Conservation (phyloP, 1,284 basidiomycete species). For the Cutaneotrichosporon daszewskae region DNA sequence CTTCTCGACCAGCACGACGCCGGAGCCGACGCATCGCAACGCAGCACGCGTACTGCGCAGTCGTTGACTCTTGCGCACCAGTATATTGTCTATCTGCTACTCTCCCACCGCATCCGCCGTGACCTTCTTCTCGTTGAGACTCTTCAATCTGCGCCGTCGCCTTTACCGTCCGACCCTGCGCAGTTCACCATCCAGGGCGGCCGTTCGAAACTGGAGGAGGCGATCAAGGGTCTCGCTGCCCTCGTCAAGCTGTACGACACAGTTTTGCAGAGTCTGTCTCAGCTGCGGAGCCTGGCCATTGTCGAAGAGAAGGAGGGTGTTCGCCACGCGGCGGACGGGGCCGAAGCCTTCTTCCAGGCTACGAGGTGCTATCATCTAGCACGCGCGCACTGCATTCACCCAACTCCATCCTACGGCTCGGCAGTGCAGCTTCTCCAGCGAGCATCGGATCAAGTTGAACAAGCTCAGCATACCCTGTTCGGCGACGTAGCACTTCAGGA, state of each 20-base stretch:
- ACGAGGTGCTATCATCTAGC: conserved; percentile 48
- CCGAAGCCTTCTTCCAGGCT: conserved; percentile 67
- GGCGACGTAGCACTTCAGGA: conserved; percentile 32
- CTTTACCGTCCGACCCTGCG: conserved; percentile 35
- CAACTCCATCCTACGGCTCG: conserved; percentile 37
- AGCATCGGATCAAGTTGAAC: no score
- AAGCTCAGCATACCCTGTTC: no score
- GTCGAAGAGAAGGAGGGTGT: conserved; percentile 83
- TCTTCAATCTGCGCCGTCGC: conserved; percentile 49
- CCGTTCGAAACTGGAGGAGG: conserved; percentile 49
- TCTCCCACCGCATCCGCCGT: conserved; percentile 77
- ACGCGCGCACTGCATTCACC: conserved; percentile 45
- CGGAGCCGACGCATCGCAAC: conserved; percentile 28
- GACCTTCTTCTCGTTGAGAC: conserved; percentile 75
- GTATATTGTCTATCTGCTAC: conserved; percentile 77
- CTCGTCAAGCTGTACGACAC: conserved; percentile 82
- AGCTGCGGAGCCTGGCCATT: conserved; percentile 72
- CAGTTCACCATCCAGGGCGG: conserved; percentile 36
- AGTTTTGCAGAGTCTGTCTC: conserved; percentile 71
- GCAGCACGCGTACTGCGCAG: conserved; percentile 35
- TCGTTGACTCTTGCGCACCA: conserved; percentile 70
- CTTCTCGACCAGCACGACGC: conserved; percentile 68
- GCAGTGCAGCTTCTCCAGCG: conserved; percentile 41
- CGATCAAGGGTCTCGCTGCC: conserved; percentile 63
- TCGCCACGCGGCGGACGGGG: conserved; percentile 65